Evolutionary conservation across 2,329 filamentous ascomycete species (phyloP).

Genomic region (Ascochyta lentis): DNA sequence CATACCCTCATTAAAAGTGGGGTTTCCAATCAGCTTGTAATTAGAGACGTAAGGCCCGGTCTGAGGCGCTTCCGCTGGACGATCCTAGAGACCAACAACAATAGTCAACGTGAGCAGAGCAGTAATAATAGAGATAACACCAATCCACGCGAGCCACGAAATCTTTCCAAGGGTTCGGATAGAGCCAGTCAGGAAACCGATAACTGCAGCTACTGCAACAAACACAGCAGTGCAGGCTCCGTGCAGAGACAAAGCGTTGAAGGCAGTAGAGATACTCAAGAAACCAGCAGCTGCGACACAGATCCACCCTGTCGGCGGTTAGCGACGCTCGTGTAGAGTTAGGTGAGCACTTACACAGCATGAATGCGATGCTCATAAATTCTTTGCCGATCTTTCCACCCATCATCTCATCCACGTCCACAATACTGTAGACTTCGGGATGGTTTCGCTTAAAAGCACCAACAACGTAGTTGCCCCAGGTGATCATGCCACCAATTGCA

Average conservation of each 20-base stretch:
- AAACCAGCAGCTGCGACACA: conserved; percentile 58
- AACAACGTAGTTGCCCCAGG: conserved; percentile 57
- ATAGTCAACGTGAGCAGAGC: conserved; percentile 18
- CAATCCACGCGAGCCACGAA: conserved; percentile 54
- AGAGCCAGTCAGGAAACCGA: conserved; percentile 60
- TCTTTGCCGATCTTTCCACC: conserved; percentile 60
- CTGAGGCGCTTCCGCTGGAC: conserved; percentile 23
- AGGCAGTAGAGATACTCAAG: conserved; percentile 62
- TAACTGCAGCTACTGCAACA: conserved; percentile 54
- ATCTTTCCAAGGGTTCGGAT: conserved; percentile 67
- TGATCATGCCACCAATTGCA: conserved; percentile 51
- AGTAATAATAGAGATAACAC: conserved; percentile 4
- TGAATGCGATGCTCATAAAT: conserved; percentile 44
- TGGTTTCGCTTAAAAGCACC: conserved; percentile 60
- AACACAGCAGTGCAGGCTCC: conserved; percentile 63
- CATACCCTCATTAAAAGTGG: conserved; percentile 64
- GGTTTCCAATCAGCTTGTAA: conserved; percentile 64
- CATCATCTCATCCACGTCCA: conserved; percentile 60
- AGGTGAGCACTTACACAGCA: conserved; percentile 38
- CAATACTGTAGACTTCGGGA: conserved; percentile 62
- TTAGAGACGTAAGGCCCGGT: conserved; percentile 26
- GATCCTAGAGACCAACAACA: conserved; percentile 22
- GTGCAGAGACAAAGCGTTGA: conserved; percentile 66
- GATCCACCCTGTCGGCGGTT: conserved; percentile 28
- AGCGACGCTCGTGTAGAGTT: conserved; percentile 29